Conservation (phyloP, 1,139 yeast species). For the Suzukiozyma palmioleophila region DNA sequence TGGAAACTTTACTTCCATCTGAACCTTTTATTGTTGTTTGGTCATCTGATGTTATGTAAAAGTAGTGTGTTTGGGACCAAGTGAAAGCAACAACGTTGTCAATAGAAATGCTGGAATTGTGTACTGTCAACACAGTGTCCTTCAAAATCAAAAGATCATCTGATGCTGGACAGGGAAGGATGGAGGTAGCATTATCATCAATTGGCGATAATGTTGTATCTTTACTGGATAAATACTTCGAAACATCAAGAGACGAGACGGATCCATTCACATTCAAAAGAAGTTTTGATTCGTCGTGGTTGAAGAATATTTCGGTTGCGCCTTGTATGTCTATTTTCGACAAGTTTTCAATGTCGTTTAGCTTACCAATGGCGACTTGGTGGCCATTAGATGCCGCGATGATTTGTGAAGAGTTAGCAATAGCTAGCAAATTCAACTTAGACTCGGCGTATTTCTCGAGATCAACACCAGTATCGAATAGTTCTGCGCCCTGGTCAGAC, state of each 20-base stretch:
- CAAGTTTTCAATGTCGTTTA: constrained; percentile 6
- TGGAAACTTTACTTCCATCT: neutral
- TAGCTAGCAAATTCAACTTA: constrained; percentile 25
- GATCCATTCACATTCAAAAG: constrained; percentile 16
- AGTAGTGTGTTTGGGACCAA: constrained; percentile 4
- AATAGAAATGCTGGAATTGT: constrained; percentile 1
- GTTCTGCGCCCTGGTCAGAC: constrained; percentile 21
- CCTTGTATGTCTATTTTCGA: constrained; percentile 7
- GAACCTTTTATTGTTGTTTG: neutral
- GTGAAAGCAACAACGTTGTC: constrained; percentile 1
- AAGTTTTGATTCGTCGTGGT: constrained; percentile 18
- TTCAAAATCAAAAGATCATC: constrained; percentile 10
- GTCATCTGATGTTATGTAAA: constrained; percentile 7
- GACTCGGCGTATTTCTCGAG: constrained; percentile 13
- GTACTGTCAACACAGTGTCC: constrained; percentile 4
- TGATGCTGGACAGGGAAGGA: neutral
- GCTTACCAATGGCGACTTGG: constrained; percentile 11
- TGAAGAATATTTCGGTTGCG: constrained; percentile 25
- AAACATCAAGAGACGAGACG: constrained; percentile 1
- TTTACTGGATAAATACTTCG: neutral
- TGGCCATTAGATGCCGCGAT: constrained; percentile 33
- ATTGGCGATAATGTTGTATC: neutral
- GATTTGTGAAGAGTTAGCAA: constrained; percentile 20
- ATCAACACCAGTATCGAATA: constrained; percentile 27
- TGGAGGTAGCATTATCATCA: constrained; percentile 1